Conservation (phyloP, 352 stramenopile species). For the Phytophthora podocarpi region DNA sequence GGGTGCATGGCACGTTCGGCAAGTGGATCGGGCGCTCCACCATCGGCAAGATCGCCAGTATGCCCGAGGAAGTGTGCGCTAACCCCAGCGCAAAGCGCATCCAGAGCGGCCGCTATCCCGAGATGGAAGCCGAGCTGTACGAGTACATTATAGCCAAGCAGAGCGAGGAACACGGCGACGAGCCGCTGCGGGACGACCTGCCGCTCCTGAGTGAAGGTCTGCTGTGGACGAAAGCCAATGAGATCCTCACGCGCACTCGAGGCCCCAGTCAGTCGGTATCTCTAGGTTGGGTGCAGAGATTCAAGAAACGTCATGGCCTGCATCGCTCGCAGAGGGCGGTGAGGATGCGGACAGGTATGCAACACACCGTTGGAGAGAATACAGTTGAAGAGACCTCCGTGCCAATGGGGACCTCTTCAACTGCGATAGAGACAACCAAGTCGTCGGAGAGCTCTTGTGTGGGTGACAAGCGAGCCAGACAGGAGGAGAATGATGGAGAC, state of each 20-base stretch:
- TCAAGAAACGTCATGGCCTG: conserved; percentile 44
- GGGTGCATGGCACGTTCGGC: conserved; percentile 30
- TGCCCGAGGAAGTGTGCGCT: conserved; percentile 32
- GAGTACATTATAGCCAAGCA: conserved; percentile 20
- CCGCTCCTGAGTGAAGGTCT: conserved; percentile 28
- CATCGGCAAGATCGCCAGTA: conserved; percentile 39
- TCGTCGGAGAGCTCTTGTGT: neutral
- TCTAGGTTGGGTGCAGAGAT: conserved; percentile 41
- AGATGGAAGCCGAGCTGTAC: conserved; percentile 39
- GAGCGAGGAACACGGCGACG: neutral
- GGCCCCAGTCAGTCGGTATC: conserved; percentile 31
- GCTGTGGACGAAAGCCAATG: conserved; percentile 44
- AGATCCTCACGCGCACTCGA: conserved; percentile 31
- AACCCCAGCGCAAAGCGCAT: conserved; percentile 39
- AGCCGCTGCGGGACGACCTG: neutral
- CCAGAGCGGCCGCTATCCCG: conserved; percentile 41
- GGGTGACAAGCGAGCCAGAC: neutral
- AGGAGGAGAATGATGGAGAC: neutral
- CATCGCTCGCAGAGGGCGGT: conserved; percentile 30
- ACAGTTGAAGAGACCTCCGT: no score
- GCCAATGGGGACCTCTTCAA: no score
- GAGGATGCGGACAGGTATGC: neutral
- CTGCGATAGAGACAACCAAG: neutral
- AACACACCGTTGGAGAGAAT: neutral
- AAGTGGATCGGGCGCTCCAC: conserved; percentile 49